phyloP scores from a whole-genome alignment of 306 rosid species.

The Luffa acutangula region DNA sequence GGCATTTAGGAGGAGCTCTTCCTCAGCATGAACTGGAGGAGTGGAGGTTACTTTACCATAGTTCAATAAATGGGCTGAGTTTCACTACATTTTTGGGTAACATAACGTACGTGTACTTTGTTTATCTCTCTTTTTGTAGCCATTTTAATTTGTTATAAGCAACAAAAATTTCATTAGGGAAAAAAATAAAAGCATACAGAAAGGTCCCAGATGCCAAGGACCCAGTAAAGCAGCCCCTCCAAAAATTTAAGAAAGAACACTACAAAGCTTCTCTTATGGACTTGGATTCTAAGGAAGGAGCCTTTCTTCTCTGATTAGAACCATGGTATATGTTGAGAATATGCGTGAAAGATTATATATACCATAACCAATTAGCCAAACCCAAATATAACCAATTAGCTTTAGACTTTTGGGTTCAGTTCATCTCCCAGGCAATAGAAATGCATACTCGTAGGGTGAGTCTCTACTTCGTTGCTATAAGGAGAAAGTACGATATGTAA shows the following conservation, averaged over 20 bases:
- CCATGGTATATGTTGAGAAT: neutral
- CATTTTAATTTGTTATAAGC: neutral
- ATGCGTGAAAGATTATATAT: neutral
- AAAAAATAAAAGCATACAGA: neutral
- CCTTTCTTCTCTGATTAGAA: neutral
- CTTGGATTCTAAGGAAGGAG: neutral
- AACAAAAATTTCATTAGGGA: neutral
- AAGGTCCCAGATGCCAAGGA: neutral
- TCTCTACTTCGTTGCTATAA: neutral
- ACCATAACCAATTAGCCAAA: neutral
- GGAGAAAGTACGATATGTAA: neutral
- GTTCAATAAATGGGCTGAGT: constrained; percentile 75
- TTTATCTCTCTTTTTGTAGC: neutral
- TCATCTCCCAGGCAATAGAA: neutral
- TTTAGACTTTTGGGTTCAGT: neutral
- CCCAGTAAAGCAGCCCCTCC: neutral
- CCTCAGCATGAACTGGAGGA: constrained; percentile 63
- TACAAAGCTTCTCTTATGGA: neutral
- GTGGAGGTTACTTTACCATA: constrained; percentile 89
- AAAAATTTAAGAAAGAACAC: neutral
- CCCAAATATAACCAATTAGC: neutral
- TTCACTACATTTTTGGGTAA: constrained; percentile 86
- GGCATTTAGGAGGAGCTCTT: constrained; percentile 94
- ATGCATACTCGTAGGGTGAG: neutral
- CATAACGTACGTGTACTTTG: constrained; percentile 47